Evolutionary conservation across 2,329 filamentous ascomycete genomes (phyloP).

Genomic region (Epichloe sibirici): DNA sequence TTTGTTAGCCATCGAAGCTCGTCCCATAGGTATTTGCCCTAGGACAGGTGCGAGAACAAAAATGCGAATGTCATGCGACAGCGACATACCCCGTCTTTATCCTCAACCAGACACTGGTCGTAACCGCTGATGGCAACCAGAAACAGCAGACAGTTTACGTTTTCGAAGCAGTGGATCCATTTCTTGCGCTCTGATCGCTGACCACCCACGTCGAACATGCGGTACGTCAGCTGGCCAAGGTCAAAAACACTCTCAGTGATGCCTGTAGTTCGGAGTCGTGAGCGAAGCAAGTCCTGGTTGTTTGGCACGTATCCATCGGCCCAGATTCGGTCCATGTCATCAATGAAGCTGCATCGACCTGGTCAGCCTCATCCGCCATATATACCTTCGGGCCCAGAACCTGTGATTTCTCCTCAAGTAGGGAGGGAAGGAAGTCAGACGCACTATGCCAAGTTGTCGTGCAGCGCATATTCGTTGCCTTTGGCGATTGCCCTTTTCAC

Average conservation of each 20-base stretch:
- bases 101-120: constrained; percentile 90
- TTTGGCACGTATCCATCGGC: constrained; percentile 70
- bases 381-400: not conserved
- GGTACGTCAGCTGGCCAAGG: constrained; percentile 86
- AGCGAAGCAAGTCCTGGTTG: constrained; percentile 88
- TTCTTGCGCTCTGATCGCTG: constrained; percentile 96
- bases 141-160: constrained; percentile 84
- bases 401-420: not conserved
- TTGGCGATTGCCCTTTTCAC: constrained; percentile 81
- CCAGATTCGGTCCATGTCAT: constrained; percentile 65
- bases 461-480: constrained; percentile 91
- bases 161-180: constrained; percentile 98
- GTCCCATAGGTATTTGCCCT: not conserved
- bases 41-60: not conserved
- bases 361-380: not conserved
- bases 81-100: constrained; percentile 75
- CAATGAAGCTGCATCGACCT: constrained; percentile 56
- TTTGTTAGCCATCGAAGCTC: constrained; percentile 8
- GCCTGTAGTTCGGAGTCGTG: constrained; percentile 95
- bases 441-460: constrained; percentile 92
- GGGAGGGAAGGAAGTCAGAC: constrained; percentile 20
- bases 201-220: constrained; percentile 95
- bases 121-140: constrained; percentile 93
- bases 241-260: constrained; percentile 96
- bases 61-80: not conserved